These are phyloP conservation scores for Termitomyces sp. DNA, from an alignment of 768 basidiomycete species.

Conservation along the genomic window DNA sequence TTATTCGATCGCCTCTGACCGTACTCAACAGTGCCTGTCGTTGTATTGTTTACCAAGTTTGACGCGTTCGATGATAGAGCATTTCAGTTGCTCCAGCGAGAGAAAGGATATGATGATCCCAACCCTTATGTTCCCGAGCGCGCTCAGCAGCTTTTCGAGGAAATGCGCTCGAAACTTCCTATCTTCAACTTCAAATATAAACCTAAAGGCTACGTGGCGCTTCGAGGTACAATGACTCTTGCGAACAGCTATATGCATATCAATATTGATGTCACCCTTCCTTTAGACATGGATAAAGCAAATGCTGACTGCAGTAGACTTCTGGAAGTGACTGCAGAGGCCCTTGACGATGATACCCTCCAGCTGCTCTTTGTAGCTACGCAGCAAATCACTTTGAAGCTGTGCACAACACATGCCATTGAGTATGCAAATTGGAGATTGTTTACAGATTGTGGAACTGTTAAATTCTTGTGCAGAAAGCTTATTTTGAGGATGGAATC, in stretches of 20 bases:
- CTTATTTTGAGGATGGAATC: constrained; percentile 9
- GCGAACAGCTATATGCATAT: neutral
- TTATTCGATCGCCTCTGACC: neutral
- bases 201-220: constrained; percentile 5
- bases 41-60: constrained; percentile 16
- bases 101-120: constrained; percentile 6
- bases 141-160: constrained; percentile 9
- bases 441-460: neutral
- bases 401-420: constrained; percentile 11
- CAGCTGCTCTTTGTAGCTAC: constrained; percentile 13
- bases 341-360: constrained; percentile 13
- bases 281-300: constrained; percentile 6
- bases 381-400: constrained; percentile 6
- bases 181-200: constrained; percentile 11
- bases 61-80: constrained; percentile 11
- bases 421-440: neutral
- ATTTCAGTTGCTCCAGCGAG: neutral
- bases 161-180: constrained; percentile 1
- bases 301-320: constrained; percentile 4
- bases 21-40: constrained; percentile 10
- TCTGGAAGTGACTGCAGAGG: constrained; percentile 7
- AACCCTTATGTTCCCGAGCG: neutral
- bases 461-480: constrained; percentile 1
- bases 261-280: neutral
- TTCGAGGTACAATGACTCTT: constrained; percentile 2